Evolutionary conservation across 2,329 filamentous ascomycete species (phyloP).

Genomic region (Monilinia vaccinii-corymbosi): DNA sequence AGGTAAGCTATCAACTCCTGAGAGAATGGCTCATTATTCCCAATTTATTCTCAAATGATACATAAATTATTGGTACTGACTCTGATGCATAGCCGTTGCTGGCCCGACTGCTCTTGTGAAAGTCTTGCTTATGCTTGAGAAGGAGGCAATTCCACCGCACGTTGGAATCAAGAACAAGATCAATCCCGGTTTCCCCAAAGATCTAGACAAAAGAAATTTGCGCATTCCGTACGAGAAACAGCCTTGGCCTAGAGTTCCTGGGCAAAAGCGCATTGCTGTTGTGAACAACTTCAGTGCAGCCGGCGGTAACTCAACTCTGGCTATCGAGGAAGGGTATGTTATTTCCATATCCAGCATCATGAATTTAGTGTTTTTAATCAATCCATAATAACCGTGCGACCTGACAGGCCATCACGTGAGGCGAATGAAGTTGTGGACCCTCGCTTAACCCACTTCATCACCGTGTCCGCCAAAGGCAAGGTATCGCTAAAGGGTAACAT

Average conservation of each 20-base stretch:
- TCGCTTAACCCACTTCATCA: neutral
- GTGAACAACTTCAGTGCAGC: slow-evolving; percentile 40
- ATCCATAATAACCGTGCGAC: too few relatives aligned
- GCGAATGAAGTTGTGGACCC: too few relatives aligned
- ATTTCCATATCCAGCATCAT: too few relatives aligned
- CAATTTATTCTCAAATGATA: too few relatives aligned
- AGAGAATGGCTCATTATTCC: too few relatives aligned
- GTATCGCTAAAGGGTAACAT: too few relatives aligned
- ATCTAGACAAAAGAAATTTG: slow-evolving; percentile 10
- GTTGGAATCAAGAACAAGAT: slow-evolving; percentile 18
- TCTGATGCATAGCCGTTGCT: slow-evolving; percentile 3
- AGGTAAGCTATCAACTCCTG: neutral
- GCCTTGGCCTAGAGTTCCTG: slow-evolving; percentile 26
- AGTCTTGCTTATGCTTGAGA: slow-evolving; percentile 18
- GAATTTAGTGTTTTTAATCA: neutral
- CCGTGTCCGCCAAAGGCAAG: neutral
- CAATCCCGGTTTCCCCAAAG: slow-evolving; percentile 21
- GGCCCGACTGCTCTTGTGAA: slow-evolving; percentile 23
- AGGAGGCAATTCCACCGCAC: slow-evolving; percentile 14
- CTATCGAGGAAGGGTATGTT: neutral
- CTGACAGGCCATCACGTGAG: too few relatives aligned
- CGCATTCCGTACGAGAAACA: neutral
- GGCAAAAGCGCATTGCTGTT: neutral
- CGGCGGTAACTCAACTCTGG: slow-evolving; percentile 13
- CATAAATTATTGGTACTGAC: too few relatives aligned